Conservation (phyloP, 108 stramenopile genomes). For the Pseudonitzschia multiseries region DNA sequence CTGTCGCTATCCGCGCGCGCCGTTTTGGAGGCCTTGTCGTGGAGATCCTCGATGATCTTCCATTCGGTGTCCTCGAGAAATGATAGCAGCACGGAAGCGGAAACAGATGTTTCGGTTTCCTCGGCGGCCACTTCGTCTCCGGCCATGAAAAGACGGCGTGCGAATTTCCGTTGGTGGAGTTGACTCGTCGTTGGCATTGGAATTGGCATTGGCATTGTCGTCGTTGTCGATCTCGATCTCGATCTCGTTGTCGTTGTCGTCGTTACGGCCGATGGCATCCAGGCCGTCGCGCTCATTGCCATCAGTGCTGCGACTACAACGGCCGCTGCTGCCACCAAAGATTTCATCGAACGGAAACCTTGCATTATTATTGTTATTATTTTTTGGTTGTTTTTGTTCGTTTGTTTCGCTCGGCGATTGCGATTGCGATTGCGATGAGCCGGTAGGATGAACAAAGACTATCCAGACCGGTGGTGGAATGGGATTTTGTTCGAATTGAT, state of each 20-base stretch:
- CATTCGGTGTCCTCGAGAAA: slow-evolving; percentile 32
- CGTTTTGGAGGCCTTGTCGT: slow-evolving; percentile 7
- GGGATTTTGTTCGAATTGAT: no score
- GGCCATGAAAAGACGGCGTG: not conserved
- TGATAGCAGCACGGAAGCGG: not conserved
- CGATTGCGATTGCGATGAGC: not conserved
- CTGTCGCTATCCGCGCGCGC: not conserved
- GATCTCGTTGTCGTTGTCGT: not conserved
- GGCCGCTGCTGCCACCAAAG: not conserved
- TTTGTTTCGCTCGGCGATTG: not conserved
- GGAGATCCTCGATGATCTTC: slow-evolving; percentile 21
- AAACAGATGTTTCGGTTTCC: no score
- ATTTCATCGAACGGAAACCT: not conserved
- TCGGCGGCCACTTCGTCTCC: not conserved
- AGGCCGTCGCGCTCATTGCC: not conserved
- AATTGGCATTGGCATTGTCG: no score
- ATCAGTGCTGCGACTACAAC: not conserved
- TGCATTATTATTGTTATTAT: not conserved
- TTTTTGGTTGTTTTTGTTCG: no score
- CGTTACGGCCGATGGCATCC: not conserved
- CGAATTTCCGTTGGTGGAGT: not conserved
- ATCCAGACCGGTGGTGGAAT: no score
- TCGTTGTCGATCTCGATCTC: no score
- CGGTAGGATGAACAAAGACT: no score
- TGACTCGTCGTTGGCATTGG: no score